Conservation (phyloP, 2,329 filamentous ascomycete species). For the Fusarium multiceps region DNA sequence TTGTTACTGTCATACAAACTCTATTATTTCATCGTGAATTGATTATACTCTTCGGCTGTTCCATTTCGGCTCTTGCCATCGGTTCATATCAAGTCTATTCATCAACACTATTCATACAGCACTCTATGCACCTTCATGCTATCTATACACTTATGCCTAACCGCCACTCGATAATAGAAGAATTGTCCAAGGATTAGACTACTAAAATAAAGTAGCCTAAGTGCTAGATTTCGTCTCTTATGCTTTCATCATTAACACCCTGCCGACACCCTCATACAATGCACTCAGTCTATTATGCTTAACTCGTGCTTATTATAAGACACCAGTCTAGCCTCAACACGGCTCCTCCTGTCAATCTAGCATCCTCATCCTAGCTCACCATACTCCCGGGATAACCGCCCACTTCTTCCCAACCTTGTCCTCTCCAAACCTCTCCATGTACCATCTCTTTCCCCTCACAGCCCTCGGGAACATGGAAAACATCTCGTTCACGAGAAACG, state of each 20-base stretch:
- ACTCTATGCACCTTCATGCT: neutral
- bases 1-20: neutral
- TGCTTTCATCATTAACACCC: neutral
- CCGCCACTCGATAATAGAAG: neutral
- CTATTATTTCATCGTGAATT: neutral
- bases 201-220: neutral
- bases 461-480: conserved; percentile 91
- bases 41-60: conserved; percentile 23
- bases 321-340: neutral
- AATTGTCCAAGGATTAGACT: neutral
- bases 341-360: conserved; percentile 3
- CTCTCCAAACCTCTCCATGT: conserved; percentile 86
- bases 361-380: conserved; percentile 54
- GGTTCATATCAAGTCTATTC: neutral
- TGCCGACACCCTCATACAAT: neutral
- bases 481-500: conserved; percentile 88
- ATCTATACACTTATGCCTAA: neutral
- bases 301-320: neutral
- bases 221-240: neutral
- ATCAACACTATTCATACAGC: no score
- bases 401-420: conserved; percentile 80
- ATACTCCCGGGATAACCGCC: conserved; percentile 72
- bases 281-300: neutral
- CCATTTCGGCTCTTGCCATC: conserved; percentile 26
- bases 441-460: conserved; percentile 85